These are phyloP conservation scores for Carpinus viminea DNA, from an alignment of 306 rosid genomes.

Conservation along the genomic window DNA sequence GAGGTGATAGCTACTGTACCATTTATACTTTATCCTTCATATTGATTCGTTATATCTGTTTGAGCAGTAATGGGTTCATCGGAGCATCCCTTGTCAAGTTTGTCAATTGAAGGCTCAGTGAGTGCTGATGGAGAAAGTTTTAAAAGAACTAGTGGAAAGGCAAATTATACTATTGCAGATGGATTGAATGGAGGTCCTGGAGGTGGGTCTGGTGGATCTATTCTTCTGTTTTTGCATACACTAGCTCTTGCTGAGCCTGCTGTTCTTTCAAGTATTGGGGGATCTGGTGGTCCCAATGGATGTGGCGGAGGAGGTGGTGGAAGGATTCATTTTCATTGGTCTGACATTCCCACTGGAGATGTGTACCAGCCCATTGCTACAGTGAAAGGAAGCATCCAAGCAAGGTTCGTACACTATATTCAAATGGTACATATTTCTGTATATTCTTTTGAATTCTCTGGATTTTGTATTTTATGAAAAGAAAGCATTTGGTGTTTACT, in stretches of 20 bases:
- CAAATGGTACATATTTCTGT: conserved; percentile 12
- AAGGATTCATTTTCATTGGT: conserved; percentile 97
- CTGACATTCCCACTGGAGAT: conserved; percentile 91
- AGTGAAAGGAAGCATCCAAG: conserved; percentile 67
- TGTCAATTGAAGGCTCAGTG: conserved; percentile 75
- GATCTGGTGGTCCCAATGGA: conserved; percentile 64
- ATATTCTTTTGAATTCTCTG: conserved; percentile 10
- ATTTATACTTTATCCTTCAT: conserved; percentile 3
- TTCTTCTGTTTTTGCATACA: conserved; percentile 75
- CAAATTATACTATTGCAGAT: conserved; percentile 29
- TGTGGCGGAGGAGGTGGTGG: conserved; percentile 99
- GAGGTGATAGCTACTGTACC: conserved; percentile 11
- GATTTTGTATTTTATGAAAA: background rate
- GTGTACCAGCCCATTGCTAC: conserved; percentile 91
- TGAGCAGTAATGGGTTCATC: conserved; percentile 83
- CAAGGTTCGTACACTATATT: conserved; percentile 51
- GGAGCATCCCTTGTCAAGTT: conserved; percentile 84
- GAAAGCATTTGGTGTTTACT: conserved; percentile 6
- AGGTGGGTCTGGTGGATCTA: conserved; percentile 96
- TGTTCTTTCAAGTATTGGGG: conserved; percentile 81
- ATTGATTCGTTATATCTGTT: conserved; percentile 21
- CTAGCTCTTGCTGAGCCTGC: conserved; percentile 69
- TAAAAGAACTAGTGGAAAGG: conserved; percentile 37
- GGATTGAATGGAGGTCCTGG: conserved; percentile 69
- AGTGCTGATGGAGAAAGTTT: conserved; percentile 75